Percentiles rank a stretch among this genome's conserved stretches.
Evolutionary conservation across 768 basidiomycete species (phyloP).

Genomic region (Mycena capillaripes): DNA sequence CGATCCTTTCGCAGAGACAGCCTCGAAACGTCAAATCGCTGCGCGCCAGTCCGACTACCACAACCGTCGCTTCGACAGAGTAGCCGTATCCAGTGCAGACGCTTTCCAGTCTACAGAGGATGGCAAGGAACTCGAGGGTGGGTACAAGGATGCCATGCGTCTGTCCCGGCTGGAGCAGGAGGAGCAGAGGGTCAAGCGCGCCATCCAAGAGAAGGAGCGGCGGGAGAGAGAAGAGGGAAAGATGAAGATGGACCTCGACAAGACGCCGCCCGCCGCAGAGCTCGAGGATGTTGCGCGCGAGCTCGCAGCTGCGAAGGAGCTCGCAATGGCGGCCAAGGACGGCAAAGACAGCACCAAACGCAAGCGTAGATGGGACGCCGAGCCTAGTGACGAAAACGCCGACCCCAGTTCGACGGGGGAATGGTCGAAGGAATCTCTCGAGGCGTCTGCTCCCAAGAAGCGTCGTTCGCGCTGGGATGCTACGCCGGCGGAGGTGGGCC

Average conservation of each 20-base stretch:
- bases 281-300: conserved; percentile 80
- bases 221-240: conserved; percentile 79
- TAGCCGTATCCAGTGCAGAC: conserved; percentile 85
- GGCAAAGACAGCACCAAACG: conserved; percentile 69
- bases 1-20: conserved; percentile 94
- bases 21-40: conserved; percentile 93
- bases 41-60: conserved; percentile 96
- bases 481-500: conserved; percentile 78
- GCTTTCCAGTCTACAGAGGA: conserved; percentile 80
- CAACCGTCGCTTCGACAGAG: conserved; percentile 88
- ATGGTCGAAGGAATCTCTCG: conserved; percentile 83
- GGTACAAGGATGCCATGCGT: conserved; percentile 98
- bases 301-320: conserved; percentile 68
- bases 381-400: conserved; percentile 74
- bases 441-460: conserved; percentile 87
- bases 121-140: conserved; percentile 81
- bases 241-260: conserved; percentile 91
- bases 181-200: conserved; percentile 84
- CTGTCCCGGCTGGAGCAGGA: conserved; percentile 92
- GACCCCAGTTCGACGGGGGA: conserved; percentile 72
- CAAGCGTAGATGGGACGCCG: conserved; percentile 87
- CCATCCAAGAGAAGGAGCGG: conserved; percentile 92
- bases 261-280: conserved; percentile 89
- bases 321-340: conserved; percentile 50
- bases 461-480: conserved; percentile 98